phyloP scores from a whole-genome alignment of 129 eudicot genomes.

The Centaurea solstitialis region DNA sequence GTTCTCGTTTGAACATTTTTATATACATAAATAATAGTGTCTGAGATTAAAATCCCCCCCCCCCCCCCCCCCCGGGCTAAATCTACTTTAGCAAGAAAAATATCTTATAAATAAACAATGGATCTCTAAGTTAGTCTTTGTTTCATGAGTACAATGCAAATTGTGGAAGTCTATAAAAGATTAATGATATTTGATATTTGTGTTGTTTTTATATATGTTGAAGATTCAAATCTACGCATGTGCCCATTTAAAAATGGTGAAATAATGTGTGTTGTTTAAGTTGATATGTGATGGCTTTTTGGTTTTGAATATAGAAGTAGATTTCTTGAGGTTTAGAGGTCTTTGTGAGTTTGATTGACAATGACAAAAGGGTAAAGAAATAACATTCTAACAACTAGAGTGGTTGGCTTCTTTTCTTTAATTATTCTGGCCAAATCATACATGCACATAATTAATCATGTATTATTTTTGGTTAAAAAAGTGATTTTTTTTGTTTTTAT shows the following conservation, averaged over 20 bases:
- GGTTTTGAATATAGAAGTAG: constrained; percentile 5
- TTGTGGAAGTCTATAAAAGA: constrained; percentile 13
- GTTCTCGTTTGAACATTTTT: too few relatives aligned
- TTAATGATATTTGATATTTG: not conserved
- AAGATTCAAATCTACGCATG: constrained; percentile 11
- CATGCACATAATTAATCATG: constrained; percentile 17
- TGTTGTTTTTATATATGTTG: not conserved
- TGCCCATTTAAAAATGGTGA: not conserved
- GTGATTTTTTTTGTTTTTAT: not conserved
- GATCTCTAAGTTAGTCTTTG: not conserved
- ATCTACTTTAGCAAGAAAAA: not conserved
- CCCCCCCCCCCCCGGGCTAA: too few relatives aligned
- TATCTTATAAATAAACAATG: not conserved
- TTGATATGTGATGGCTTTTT: constrained; percentile 15
- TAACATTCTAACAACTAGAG: constrained; percentile 20
- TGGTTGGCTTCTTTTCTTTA: constrained; percentile 8
- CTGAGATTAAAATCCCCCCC: too few relatives aligned
- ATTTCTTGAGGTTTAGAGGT: constrained; percentile 25
- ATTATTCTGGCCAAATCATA: not conserved
- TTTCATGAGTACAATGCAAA: not conserved
- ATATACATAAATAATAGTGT: too few relatives aligned
- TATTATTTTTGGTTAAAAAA: not conserved
- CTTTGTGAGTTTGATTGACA: constrained; percentile 34
- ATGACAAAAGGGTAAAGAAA: constrained; percentile 33
- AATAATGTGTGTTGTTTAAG: not conserved